phyloP scores from a whole-genome alignment of 176 grass and related monocot genomes.

The Otatea glauca region DNA sequence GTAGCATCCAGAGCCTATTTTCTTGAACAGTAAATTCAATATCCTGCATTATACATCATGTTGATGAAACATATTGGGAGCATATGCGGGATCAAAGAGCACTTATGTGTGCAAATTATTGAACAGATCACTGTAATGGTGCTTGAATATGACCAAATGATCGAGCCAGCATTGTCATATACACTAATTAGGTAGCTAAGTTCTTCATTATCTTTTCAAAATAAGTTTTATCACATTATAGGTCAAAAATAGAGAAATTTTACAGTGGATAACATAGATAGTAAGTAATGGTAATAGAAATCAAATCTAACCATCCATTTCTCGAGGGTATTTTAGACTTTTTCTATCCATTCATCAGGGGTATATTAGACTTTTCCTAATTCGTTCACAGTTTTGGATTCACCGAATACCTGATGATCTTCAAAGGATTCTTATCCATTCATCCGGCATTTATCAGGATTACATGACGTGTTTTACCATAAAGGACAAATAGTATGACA shows the following conservation, averaged over 20 bases:
- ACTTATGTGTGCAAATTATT: conserved; percentile 1
- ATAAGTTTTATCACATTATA: background rate
- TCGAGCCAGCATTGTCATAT: background rate
- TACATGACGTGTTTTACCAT: too few relatives aligned
- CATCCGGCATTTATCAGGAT: too few relatives aligned
- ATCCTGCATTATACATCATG: conserved; percentile 56
- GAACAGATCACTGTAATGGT: conserved; percentile 8
- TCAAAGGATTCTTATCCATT: too few relatives aligned
- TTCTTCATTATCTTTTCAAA: background rate
- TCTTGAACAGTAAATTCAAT: conserved; percentile 98
- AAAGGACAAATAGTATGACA: too few relatives aligned
- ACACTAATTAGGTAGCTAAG: conserved; percentile 15
- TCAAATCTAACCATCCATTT: too few relatives aligned
- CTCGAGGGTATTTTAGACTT: too few relatives aligned
- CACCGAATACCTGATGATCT: too few relatives aligned
- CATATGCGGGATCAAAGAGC: conserved; percentile 7
- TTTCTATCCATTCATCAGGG: too few relatives aligned
- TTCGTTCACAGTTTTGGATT: too few relatives aligned
- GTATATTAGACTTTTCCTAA: too few relatives aligned
- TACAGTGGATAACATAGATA: too few relatives aligned
- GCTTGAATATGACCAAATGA: background rate
- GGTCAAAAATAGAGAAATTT: background rate
- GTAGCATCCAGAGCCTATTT: conserved; percentile 99
- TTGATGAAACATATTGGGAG: conserved; percentile 4
- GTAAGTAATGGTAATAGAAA: too few relatives aligned